phyloP scores from a whole-genome alignment of 345 rosid genomes.

The Pseudoturritis turrita region DNA sequence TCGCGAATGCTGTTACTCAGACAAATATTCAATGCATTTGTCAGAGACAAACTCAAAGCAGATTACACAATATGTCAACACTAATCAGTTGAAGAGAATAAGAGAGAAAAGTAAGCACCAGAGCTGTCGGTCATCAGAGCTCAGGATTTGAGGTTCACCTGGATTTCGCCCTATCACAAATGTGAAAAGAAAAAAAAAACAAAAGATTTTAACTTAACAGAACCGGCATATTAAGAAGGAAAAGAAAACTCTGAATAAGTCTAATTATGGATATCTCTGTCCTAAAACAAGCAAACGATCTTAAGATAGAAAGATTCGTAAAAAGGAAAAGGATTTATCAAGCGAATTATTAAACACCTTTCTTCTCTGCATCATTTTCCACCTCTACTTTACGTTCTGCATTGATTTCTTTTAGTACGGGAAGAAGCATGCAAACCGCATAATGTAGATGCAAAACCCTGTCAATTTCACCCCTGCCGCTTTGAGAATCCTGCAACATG shows the following conservation, averaged over 20 bases:
- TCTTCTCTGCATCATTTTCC: conserved; percentile 60
- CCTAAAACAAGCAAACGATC: not conserved
- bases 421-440: conserved; percentile 90
- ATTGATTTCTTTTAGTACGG: conserved; percentile 70
- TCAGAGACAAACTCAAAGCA: conserved; percentile 21
- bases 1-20: conserved; percentile 51
- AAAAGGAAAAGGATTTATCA: not conserved
- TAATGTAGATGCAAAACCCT: conserved; percentile 74
- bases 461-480: conserved; percentile 53
- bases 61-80: conserved; percentile 12
- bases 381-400: conserved; percentile 54
- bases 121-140: conserved; percentile 40
- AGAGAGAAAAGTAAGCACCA: conserved; percentile 48
- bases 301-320: not conserved
- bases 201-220: not conserved
- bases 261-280: not conserved
- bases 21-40: conserved; percentile 28
- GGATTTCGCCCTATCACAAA: conserved; percentile 45
- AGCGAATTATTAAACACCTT: conserved; percentile 37
- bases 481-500: conserved; percentile 53
- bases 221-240: not conserved
- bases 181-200: conserved; percentile 14
- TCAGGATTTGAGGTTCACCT: conserved; percentile 42
- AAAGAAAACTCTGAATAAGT: not conserved
- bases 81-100: not conserved